phyloP scores from a whole-genome alignment of 1,284 basidiomycete species.

The Entoloma clypeatum region DNA sequence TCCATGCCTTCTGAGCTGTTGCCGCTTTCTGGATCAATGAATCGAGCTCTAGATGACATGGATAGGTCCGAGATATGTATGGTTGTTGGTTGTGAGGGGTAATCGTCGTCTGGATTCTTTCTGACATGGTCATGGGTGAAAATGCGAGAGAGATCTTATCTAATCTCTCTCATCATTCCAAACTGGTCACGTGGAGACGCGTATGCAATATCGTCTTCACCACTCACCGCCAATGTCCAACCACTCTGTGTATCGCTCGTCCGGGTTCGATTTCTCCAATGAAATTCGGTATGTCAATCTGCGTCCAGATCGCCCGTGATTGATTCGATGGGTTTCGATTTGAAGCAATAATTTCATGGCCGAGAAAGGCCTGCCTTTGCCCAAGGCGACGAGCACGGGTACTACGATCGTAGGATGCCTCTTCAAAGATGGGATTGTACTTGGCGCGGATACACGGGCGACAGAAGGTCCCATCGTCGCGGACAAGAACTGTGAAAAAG shows the following conservation, averaged over 20 bases:
- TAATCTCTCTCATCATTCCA: background rate
- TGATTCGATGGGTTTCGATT: background rate
- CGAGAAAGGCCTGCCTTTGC: conserved; percentile 64
- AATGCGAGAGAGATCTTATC: conserved; percentile 15
- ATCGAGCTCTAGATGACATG: conserved; percentile 56
- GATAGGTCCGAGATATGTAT: conserved; percentile 56
- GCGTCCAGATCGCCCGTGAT: too few species aligned
- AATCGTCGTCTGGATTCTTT: conserved; percentile 58
- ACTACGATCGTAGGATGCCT: conserved; percentile 98
- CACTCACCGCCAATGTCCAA: conserved; percentile 2
- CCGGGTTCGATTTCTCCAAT: conserved; percentile 23
- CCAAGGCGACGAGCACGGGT: conserved; percentile 90
- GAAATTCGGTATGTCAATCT: conserved; percentile 18
- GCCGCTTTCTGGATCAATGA: conserved; percentile 52
- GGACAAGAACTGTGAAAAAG: conserved; percentile 99
- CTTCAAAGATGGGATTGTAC: conserved; percentile 89
- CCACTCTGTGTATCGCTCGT: conserved; percentile 14
- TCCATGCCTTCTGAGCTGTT: conserved; percentile 74
- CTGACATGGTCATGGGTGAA: conserved; percentile 26
- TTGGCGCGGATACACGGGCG: conserved; percentile 96
- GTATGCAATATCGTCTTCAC: conserved; percentile 12
- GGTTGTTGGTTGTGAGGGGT: conserved; percentile 64
- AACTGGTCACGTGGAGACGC: conserved; percentile 21
- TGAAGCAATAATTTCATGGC: conserved; percentile 77
- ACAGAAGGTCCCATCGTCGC: conserved; percentile 95